Conservation (phyloP, 2,329 filamentous ascomycete species). For the Xylaria sp. region DNA sequence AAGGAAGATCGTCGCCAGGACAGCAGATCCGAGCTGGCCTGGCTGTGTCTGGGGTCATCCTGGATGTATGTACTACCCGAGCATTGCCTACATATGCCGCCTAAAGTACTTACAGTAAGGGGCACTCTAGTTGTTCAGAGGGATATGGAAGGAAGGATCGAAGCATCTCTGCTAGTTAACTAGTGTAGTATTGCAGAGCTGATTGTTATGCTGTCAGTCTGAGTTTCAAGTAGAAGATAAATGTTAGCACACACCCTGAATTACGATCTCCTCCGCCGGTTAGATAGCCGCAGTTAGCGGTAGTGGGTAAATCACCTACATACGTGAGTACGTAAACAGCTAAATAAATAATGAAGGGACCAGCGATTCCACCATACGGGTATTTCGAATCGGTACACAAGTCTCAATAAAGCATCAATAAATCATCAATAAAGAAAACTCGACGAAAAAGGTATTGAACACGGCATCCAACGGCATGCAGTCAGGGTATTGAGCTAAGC, state of each 20-base stretch:
- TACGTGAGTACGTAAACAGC: too few relatives aligned
- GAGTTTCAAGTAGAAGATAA: too few relatives aligned
- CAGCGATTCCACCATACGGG: neutral
- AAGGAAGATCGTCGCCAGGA: slow-evolving; percentile 23
- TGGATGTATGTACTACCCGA: neutral
- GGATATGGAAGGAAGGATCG: neutral
- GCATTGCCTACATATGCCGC: too few relatives aligned
- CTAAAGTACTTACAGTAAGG: neutral
- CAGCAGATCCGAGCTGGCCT: neutral
- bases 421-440: neutral
- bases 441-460: neutral
- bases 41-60: too few relatives aligned
- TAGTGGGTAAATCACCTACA: neutral
- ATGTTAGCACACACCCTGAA: neutral
- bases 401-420: neutral
- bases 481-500: neutral
- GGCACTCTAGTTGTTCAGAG: neutral
- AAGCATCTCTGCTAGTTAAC: too few relatives aligned
- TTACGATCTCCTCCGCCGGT: neutral
- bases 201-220: neutral
- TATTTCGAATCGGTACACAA: neutral
- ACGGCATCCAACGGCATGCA: slow-evolving; percentile 25
- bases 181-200: neutral
- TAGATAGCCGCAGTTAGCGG: neutral
- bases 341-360: neutral